phyloP scores from a whole-genome alignment of 371 early-diverging fungal genomes.

The Entomophthora muscae region DNA sequence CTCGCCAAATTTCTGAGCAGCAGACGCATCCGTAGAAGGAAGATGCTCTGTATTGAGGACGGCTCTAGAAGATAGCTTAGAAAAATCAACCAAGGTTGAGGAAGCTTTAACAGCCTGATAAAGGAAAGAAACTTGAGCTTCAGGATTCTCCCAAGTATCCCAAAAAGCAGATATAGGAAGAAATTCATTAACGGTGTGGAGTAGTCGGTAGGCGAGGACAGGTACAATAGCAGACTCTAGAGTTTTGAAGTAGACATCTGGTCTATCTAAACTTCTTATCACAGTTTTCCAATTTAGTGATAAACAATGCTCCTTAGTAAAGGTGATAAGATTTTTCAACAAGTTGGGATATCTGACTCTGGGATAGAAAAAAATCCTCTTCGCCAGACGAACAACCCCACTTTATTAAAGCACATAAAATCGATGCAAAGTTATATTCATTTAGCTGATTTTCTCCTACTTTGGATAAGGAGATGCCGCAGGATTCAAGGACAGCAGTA shows the following conservation, averaged over 20 bases:
- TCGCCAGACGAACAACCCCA: neutral
- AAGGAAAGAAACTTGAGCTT: constrained; percentile 8
- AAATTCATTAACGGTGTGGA: neutral
- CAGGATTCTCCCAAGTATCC: constrained; percentile 1
- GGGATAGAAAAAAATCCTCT: neutral
- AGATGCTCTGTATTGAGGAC: neutral
- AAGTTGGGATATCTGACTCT: neutral
- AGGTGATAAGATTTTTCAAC: neutral
- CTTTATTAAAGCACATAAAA: neutral
- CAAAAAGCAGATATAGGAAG: constrained; percentile 1
- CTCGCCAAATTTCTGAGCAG: neutral
- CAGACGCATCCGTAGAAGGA: neutral
- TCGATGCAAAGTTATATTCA: neutral
- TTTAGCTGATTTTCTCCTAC: neutral
- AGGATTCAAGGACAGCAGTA: neutral
- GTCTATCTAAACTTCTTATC: neutral
- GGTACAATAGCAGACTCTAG: neutral
- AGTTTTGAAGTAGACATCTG: neutral
- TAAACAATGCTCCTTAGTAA: neutral
- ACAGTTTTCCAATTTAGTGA: neutral
- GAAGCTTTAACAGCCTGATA: constrained; percentile 1
- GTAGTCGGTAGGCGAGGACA: neutral
- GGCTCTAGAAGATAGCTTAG: neutral
- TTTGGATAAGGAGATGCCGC: neutral
- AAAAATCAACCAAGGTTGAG: neutral